Conservation (phyloP, 331 rosid species). For the Quercus tomentella region DNA sequence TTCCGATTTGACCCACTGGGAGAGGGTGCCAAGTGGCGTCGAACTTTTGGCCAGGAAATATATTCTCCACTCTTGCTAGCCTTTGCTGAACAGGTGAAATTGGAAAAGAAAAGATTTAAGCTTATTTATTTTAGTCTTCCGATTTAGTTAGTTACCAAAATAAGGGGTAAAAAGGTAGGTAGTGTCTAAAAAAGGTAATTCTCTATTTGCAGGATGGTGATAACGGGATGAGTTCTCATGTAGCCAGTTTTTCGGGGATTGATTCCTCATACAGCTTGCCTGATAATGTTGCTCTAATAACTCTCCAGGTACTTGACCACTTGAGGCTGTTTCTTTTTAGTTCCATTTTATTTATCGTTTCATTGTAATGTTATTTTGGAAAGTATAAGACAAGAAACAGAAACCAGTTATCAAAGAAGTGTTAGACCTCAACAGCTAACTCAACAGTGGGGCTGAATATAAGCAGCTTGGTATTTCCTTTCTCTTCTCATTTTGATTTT, state of each 20-base stretch:
- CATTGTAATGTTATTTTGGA: background rate
- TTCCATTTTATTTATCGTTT: background rate
- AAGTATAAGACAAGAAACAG: background rate
- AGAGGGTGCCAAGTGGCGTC: slow-evolving; percentile 90
- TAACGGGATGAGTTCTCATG: slow-evolving; percentile 42
- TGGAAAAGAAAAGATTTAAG: background rate
- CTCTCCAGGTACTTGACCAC: slow-evolving; percentile 59
- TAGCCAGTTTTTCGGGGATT: slow-evolving; percentile 55
- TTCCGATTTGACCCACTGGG: slow-evolving; percentile 63
- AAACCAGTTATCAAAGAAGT: too few species aligned
- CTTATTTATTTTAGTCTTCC: background rate
- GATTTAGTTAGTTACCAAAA: background rate
- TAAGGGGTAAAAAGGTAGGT: too few species aligned
- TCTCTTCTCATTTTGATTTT: background rate
- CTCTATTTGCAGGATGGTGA: slow-evolving; percentile 69
- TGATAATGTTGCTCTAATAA: slow-evolving; percentile 76
- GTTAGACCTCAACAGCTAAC: background rate
- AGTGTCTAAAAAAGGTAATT: background rate
- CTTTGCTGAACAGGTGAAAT: slow-evolving; percentile 64
- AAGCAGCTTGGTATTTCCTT: background rate
- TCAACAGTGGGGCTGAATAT: background rate
- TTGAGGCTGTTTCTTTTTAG: background rate
- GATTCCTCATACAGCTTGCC: slow-evolving; percentile 84
- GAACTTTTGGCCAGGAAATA: slow-evolving; percentile 78
- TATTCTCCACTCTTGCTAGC: slow-evolving; percentile 75